Percentiles rank a stretch among this genome's conserved stretches.
phyloP scores from a whole-genome alignment of 768 basidiomycete genomes.

The Tephrocybe sp. region DNA sequence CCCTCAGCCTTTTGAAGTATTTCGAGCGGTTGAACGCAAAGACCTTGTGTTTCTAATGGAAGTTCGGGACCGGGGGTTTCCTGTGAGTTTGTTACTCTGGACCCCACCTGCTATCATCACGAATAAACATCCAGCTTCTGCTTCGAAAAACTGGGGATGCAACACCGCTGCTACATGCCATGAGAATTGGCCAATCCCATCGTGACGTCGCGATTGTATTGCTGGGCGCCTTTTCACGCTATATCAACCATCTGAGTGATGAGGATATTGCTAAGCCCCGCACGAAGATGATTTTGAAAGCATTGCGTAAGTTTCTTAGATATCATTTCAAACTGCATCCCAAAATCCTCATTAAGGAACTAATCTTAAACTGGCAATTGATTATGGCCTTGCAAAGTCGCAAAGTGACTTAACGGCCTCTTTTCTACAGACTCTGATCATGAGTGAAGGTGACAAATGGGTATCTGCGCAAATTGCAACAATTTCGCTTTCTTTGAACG shows the following conservation, averaged over 20 bases:
- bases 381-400: conserved; percentile 76
- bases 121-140: conserved; percentile 49
- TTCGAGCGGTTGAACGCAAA: conserved; percentile 81
- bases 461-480: conserved; percentile 68
- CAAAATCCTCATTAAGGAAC: conserved; percentile 38
- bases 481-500: conserved; percentile 66
- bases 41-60: conserved; percentile 85
- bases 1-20: conserved; percentile 53
- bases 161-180: conserved; percentile 89
- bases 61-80: conserved; percentile 74
- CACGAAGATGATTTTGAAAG: conserved; percentile 73
- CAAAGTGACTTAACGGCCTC: conserved; percentile 87
- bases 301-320: conserved; percentile 60
- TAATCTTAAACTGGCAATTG: conserved; percentile 90
- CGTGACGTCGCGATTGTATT: conserved; percentile 84
- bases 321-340: not conserved
- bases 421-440: conserved; percentile 91
- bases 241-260: conserved; percentile 85
- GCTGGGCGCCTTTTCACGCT: conserved; percentile 87
- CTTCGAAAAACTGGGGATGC: conserved; percentile 82
- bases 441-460: conserved; percentile 95
- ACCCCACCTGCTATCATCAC: not conserved
- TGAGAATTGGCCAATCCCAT: conserved; percentile 73
- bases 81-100: conserved; percentile 44
- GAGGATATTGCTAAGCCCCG: conserved; percentile 67